Base-by-base conservation (phyloP, 1,284 basidiomycete species). In the Vanrija pseudolonga region DNA sequence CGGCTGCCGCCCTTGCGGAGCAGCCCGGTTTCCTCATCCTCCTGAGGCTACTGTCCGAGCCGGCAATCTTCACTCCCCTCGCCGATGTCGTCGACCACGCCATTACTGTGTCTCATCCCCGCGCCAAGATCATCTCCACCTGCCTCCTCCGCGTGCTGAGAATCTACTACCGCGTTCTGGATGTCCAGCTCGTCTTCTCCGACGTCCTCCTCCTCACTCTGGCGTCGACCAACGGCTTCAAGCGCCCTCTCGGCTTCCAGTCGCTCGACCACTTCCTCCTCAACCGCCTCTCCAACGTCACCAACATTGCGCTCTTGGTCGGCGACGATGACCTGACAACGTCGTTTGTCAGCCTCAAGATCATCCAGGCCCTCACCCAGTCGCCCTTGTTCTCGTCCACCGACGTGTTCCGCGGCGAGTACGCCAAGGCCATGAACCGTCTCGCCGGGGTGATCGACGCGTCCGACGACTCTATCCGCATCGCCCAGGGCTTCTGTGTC, bases 11-110 rank as follows among this genome's bases (percentile, higher is more conserved):
- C 7, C 64, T 77, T 1, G 66, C 68, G 1, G 66, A 86, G 2
- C 91, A 97, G 71, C 92, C 95, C 0, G 95, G 93, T 2, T 94
- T 90, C 72, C 86, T 91, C 49, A 78, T 98, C 50, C 83, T 95
- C 74, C 84, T 86, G 45, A 83, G 90, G 1, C 69, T 98, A 8
- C 79, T 98, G 44, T 87, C 85, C 18, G 83, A 84, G 46, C 83
- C 83, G 12, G 65, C 75, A 50, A 71, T 76, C 43, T 72, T 75
- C 41, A 75, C 86, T 9, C 82, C 85, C 0, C 80, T 84, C 11
- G 84, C 89, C 3, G 60, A 58, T 14, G 61, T 70, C 14, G 51
- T 74, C 26, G 72, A 74, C 54, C 47, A 51, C 36, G 63, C 65
- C 82, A 83, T 0, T 1, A 23, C 50, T 3, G 40, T 53, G 4